phyloP scores from a whole-genome alignment of 1,139 yeast species.

The Entelexis paramagnoliae region DNA sequence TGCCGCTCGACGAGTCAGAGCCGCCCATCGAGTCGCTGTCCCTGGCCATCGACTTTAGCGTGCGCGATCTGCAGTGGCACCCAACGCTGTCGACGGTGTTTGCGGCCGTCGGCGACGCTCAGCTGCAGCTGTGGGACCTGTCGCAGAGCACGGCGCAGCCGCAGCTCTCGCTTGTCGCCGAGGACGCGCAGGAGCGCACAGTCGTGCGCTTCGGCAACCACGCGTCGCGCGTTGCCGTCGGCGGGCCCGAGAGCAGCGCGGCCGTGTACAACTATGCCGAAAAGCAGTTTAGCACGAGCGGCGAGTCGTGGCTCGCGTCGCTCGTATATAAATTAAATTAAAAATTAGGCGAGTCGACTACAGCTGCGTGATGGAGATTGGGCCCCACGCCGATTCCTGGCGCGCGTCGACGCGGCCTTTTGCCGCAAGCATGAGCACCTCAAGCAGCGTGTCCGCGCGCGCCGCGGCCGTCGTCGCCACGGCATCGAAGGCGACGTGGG shows the following conservation, averaged over 20 bases:
- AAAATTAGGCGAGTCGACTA: not conserved
- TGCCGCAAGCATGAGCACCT: constrained; percentile 17
- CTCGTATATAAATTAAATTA: not conserved
- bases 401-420: constrained; percentile 13
- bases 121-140: constrained; percentile 50
- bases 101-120: constrained; percentile 39
- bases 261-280: not conserved
- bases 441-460: constrained; percentile 20
- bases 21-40: constrained; percentile 15
- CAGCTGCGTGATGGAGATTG: constrained; percentile 6
- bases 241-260: not conserved
- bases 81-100: constrained; percentile 40
- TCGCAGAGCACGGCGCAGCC: constrained; percentile 31
- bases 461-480: constrained; percentile 9
- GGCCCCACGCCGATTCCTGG: constrained; percentile 19
- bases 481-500: constrained; percentile 8
- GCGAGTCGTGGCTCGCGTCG: constrained; percentile 6
- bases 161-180: not conserved
- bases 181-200: constrained; percentile 2
- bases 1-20: constrained; percentile 16
- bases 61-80: constrained; percentile 38
- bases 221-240: constrained; percentile 1
- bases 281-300: constrained; percentile 4
- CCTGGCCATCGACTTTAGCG: constrained; percentile 29
- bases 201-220: not conserved